A percentile compares a stretch with the other conserved stretches of the same genome.
phyloP scores from a whole-genome alignment of 73 alveolate genomes.

The Paraurostyla sp. region DNA sequence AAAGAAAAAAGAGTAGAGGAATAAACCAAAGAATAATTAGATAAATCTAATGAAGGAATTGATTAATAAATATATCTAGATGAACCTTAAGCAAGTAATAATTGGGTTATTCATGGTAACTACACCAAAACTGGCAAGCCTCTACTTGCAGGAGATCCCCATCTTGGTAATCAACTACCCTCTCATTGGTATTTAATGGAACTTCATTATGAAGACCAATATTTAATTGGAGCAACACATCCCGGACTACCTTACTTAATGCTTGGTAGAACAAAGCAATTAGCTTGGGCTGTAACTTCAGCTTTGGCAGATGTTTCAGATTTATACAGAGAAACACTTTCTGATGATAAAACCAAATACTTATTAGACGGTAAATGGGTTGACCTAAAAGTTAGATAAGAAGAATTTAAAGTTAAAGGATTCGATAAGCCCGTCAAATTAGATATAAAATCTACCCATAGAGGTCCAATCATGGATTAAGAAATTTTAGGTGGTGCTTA shows the following conservation, averaged over 20 bases:
- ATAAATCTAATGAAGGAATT: neutral
- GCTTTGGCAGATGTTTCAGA: slow-evolving; percentile 90
- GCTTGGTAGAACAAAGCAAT: slow-evolving; percentile 84
- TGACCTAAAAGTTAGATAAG: slow-evolving; percentile 72
- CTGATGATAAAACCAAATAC: slow-evolving; percentile 81
- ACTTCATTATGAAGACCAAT: slow-evolving; percentile 69
- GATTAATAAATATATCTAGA: slow-evolving; percentile 6
- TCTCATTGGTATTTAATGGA: slow-evolving; percentile 85
- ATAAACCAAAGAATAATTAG: neutral
- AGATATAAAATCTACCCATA: slow-evolving; percentile 85
- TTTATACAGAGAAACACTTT: slow-evolving; percentile 86
- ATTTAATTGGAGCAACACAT: slow-evolving; percentile 77
- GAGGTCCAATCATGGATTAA: slow-evolving; percentile 88
- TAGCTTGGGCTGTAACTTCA: slow-evolving; percentile 90
- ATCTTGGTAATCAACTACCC: slow-evolving; percentile 90
- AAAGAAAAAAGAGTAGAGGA: neutral
- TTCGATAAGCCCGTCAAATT: slow-evolving; percentile 62
- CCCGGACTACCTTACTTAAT: slow-evolving; percentile 92
- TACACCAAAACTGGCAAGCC: slow-evolving; percentile 96
- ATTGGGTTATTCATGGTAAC: slow-evolving; percentile 95
- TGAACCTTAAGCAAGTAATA: slow-evolving; percentile 70
- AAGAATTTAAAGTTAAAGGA: slow-evolving; percentile 89
- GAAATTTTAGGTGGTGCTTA: slow-evolving; percentile 51
- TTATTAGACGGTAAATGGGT: slow-evolving; percentile 87
- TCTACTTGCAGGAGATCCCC: slow-evolving; percentile 94